Evolutionary conservation across 306 rosid species (phyloP).

Genomic region (Sophora flavescens): DNA sequence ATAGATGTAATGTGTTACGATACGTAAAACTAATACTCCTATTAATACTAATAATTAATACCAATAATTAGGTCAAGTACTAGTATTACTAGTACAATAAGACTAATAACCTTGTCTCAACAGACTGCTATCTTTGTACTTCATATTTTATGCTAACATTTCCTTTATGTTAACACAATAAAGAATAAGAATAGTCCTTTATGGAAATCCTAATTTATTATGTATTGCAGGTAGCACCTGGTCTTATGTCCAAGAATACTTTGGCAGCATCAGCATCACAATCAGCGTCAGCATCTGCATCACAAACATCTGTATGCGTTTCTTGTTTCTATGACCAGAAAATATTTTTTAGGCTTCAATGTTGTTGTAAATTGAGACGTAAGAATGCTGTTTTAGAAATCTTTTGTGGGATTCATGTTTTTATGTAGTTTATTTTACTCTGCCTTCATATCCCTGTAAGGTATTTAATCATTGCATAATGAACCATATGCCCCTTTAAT

Average conservation of each 20-base stretch:
- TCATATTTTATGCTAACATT: slow-evolving; percentile 19
- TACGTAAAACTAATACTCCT: no score
- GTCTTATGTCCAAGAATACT: slow-evolving; percentile 69
- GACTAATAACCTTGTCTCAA: no score
- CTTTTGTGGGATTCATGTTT: slow-evolving; percentile 22
- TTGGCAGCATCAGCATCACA: slow-evolving; percentile 59
- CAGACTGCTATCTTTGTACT: slow-evolving; percentile 15
- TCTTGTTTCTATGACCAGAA: slow-evolving; percentile 38
- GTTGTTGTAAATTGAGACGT: slow-evolving; percentile 26
- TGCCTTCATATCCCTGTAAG: not conserved
- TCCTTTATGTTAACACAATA: slow-evolving; percentile 9
- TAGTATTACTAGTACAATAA: no score
- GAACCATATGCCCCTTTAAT: not conserved
- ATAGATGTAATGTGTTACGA: no score
- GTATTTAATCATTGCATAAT: slow-evolving; percentile 7
- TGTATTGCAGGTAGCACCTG: slow-evolving; percentile 72
- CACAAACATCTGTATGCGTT: slow-evolving; percentile 77
- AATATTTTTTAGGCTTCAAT: slow-evolving; percentile 5
- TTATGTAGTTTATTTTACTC: slow-evolving; percentile 18
- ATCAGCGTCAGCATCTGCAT: slow-evolving; percentile 61
- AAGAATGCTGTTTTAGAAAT: slow-evolving; percentile 30
- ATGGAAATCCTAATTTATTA: slow-evolving; percentile 39
- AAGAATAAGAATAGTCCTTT: slow-evolving; percentile 5
- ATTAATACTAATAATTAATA: no score
- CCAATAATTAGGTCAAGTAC: no score